phyloP scores from a whole-genome alignment of 2,329 filamentous ascomycete species.

The Sclerotinia trifoliorum region DNA sequence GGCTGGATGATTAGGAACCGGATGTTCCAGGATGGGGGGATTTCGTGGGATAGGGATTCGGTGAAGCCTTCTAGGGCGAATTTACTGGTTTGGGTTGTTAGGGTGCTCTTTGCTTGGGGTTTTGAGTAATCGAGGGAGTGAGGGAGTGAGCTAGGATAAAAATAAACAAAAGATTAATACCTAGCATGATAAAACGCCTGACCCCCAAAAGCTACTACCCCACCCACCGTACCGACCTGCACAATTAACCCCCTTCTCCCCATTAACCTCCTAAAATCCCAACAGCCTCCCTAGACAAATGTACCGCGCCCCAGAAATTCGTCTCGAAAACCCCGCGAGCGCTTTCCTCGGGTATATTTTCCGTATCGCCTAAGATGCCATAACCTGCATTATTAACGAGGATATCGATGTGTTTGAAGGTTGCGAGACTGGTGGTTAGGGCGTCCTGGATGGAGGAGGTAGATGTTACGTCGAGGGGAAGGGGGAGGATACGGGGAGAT shows the following conservation, averaged over 20 bases:
- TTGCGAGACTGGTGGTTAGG: conserved; percentile 43
- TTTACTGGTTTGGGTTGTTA: conserved; percentile 32
- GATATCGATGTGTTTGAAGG: conserved; percentile 52
- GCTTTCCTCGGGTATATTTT: conserved; percentile 40
- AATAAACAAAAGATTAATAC: no score
- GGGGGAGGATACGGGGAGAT: conserved; percentile 39
- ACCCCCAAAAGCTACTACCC: conserved; percentile 40
- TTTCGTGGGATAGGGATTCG: conserved; percentile 40
- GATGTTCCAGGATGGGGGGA: conserved; percentile 42
- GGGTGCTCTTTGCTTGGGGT: background rate
- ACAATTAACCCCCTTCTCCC: conserved; percentile 40
- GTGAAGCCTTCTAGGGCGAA: conserved; percentile 45
- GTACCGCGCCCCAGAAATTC: conserved; percentile 24
- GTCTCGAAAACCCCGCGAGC: conserved; percentile 43
- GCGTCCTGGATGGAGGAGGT: conserved; percentile 40
- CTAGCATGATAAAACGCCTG: conserved; percentile 41
- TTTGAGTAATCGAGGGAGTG: no score
- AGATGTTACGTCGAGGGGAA: conserved; percentile 49
- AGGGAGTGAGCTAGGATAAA: no score
- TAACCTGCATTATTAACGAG: conserved; percentile 52
- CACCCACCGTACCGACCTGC: conserved; percentile 43
- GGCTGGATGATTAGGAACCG: conserved; percentile 44
- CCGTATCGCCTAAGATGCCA: conserved; percentile 51
- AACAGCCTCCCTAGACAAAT: conserved; percentile 20
- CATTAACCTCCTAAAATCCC: conserved; percentile 24